Conservation (phyloP, 768 basidiomycete species). For the Podaxis sp. region DNA sequence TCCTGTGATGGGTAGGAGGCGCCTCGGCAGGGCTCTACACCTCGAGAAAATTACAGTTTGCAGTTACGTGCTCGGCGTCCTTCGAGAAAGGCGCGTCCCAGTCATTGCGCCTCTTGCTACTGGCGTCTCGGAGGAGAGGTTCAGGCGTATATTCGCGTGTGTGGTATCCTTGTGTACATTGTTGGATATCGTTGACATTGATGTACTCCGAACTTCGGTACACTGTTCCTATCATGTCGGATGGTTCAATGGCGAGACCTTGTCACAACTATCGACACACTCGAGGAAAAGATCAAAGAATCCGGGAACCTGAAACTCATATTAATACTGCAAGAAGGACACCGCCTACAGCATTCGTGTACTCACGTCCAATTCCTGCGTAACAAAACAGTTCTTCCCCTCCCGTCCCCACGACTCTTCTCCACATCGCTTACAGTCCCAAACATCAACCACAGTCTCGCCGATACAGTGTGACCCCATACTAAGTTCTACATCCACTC, state of each 20-base stretch:
- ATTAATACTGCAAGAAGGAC: not conserved
- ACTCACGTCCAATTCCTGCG: constrained; percentile 65
- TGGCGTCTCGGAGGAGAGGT: too few species aligned
- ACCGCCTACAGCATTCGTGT: not conserved
- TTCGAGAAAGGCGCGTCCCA: too few species aligned
- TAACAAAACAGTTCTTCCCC: constrained; percentile 78
- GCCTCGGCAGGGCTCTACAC: too few species aligned
- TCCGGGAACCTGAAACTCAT: constrained; percentile 47
- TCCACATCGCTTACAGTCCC: constrained; percentile 51
- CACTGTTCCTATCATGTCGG: too few species aligned
- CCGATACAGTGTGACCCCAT: constrained; percentile 62
- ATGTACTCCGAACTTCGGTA: too few species aligned
- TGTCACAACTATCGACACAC: not conserved
- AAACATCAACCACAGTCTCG: constrained; percentile 81
- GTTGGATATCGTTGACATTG: too few species aligned
- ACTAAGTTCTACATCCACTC: constrained; percentile 80
- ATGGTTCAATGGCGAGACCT: not conserved
- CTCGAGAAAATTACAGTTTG: too few species aligned
- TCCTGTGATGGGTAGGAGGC: too few species aligned
- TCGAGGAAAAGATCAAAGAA: constrained; percentile 73
- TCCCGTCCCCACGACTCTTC: constrained; percentile 70
- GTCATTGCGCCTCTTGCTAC: too few species aligned
- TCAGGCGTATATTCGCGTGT: too few species aligned
- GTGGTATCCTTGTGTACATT: too few species aligned
- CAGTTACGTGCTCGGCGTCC: too few species aligned